These are phyloP conservation scores for Amanita jacksonii DNA, from an alignment of 768 basidiomycete species.

Conservation along the genomic window DNA sequence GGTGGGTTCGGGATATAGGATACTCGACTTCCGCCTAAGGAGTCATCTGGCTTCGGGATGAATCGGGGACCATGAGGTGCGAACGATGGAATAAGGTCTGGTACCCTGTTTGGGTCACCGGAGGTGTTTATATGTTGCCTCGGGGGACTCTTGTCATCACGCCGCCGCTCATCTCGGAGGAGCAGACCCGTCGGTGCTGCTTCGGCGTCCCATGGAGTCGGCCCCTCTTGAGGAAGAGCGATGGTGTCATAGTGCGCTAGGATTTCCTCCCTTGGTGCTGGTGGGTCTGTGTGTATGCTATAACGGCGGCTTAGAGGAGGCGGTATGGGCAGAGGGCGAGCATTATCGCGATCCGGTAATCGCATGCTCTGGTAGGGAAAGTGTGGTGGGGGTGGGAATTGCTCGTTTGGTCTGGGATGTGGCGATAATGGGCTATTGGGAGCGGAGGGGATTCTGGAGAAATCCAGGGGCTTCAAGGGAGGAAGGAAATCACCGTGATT, in stretches of 20 bases:
- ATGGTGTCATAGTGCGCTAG: too few relatives aligned
- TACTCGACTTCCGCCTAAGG: neutral
- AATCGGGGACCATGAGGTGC: constrained; percentile 2
- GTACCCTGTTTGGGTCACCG: too few relatives aligned
- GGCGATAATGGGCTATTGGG: neutral
- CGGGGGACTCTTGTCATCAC: neutral
- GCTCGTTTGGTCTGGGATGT: neutral
- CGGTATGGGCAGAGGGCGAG: constrained; percentile 3
- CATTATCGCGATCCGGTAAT: neutral
- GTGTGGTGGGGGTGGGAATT: neutral
- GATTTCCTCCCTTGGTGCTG: neutral
- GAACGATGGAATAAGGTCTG: too few relatives aligned
- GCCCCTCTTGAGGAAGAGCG: too few relatives aligned
- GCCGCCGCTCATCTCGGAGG: neutral
- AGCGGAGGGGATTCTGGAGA: neutral
- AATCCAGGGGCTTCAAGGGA: constrained; percentile 6
- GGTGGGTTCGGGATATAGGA: too few relatives aligned
- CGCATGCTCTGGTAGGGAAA: neutral
- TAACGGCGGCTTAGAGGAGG: neutral
- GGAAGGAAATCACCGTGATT: constrained; percentile 7
- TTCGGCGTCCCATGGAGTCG: too few relatives aligned
- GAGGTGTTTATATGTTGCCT: too few relatives aligned
- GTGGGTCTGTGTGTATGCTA: neutral
- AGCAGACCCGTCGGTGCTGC: too few relatives aligned
- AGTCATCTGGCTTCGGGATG: neutral